phyloP scores from a whole-genome alignment of 2,329 filamentous ascomycete genomes.

The Furcasterigmium sp. region DNA sequence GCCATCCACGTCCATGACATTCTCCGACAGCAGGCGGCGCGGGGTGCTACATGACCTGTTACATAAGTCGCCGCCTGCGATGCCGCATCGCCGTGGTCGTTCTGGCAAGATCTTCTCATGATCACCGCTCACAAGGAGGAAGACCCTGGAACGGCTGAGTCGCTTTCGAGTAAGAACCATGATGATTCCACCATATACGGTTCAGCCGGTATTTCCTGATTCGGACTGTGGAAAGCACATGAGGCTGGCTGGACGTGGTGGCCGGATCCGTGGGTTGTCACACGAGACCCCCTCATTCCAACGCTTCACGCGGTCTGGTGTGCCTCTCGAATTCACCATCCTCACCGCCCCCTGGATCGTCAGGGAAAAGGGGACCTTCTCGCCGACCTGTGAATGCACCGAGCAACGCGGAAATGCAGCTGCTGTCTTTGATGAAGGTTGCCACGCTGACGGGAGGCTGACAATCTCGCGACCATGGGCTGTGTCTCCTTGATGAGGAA shows the following conservation, averaged over 20 bases:
- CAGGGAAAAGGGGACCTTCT: neutral
- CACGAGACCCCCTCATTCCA: neutral
- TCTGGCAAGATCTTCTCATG: too few relatives aligned
- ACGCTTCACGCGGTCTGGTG: neutral
- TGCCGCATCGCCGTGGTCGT: too few relatives aligned
- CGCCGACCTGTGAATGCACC: neutral
- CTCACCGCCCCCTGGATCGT: slow-evolving; percentile 4
- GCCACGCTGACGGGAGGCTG: slow-evolving; percentile 6
- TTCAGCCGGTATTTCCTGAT: too few relatives aligned
- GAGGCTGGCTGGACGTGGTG: too few relatives aligned
- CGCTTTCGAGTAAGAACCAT: too few relatives aligned
- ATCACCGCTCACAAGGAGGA: too few relatives aligned
- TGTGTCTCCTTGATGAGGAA: neutral
- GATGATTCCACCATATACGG: too few relatives aligned
- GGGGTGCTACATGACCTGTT: neutral
- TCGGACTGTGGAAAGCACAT: too few relatives aligned
- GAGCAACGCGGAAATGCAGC: slow-evolving; percentile 2
- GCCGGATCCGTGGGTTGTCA: neutral
- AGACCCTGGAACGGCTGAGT: too few relatives aligned
- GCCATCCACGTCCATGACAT: neutral
- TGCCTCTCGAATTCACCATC: neutral
- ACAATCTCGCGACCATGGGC: neutral
- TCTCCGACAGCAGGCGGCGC: neutral
- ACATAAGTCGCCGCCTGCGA: too few relatives aligned
- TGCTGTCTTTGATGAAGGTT: slow-evolving; percentile 11